Evolutionary conservation across 306 rosid species (phyloP).

Genomic region (Quercus parvula): DNA sequence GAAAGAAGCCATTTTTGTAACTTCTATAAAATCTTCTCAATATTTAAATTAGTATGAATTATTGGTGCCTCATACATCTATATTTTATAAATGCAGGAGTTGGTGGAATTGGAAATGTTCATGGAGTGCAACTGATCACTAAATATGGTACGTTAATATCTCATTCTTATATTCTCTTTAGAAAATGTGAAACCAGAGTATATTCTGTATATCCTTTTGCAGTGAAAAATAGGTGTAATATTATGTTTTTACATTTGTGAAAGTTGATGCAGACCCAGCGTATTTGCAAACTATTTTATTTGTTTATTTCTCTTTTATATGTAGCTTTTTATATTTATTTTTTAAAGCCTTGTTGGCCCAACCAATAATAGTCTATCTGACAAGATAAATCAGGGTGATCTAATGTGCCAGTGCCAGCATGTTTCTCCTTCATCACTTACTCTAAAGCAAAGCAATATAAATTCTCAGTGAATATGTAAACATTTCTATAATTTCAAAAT

Average conservation of each 20-base stretch:
- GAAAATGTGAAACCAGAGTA: slow-evolving; percentile 2
- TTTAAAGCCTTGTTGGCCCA: not conserved
- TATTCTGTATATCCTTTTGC: not conserved
- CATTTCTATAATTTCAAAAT: too few species aligned
- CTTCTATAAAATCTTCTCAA: not conserved
- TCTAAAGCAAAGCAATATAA: too few species aligned
- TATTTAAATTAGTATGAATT: not conserved
- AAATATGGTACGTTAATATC: slow-evolving; percentile 58
- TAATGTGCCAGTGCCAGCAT: not conserved
- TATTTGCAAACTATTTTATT: not conserved
- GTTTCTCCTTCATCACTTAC: not conserved
- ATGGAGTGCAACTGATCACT: slow-evolving; percentile 79
- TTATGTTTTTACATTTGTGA: not conserved
- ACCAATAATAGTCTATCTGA: not conserved
- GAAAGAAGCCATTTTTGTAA: not conserved
- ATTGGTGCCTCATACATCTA: slow-evolving; percentile 8
- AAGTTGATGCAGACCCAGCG: not conserved
- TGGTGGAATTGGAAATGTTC: slow-evolving; percentile 81
- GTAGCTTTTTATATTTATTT: not conserved
- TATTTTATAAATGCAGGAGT: slow-evolving; percentile 63
- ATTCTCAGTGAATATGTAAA: too few species aligned
- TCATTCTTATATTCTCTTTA: slow-evolving; percentile 12
- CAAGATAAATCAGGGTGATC: not conserved
- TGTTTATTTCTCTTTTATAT: not conserved
- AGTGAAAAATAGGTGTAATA: not conserved